Percentiles rank a stretch among this genome's conserved stretches.
phyloP scores from a whole-genome alignment of 331 rosid species.

The Cydonia oblonga region DNA sequence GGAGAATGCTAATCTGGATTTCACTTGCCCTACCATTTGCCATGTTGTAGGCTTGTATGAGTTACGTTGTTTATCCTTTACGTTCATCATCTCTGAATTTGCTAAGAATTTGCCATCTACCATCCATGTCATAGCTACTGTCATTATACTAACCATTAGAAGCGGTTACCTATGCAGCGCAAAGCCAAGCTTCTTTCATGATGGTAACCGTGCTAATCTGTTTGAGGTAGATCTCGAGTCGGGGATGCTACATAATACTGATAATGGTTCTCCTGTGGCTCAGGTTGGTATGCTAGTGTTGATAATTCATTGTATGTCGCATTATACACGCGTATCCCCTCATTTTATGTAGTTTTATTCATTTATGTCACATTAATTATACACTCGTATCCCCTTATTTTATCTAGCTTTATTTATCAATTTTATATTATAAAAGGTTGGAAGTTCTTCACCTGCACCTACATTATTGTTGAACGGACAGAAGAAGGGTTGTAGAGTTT shows the following conservation, averaged over 20 bases:
- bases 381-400: background rate
- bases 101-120: background rate
- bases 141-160: conserved; percentile 18
- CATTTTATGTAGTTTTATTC: background rate
- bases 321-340: background rate
- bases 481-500: conserved; percentile 47
- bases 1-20: background rate
- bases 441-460: conserved; percentile 36
- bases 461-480: conserved; percentile 25
- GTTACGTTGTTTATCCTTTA: background rate
- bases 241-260: conserved; percentile 89
- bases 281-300: conserved; percentile 39
- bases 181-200: conserved; percentile 89
- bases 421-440: conserved; percentile 52
- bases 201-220: conserved; percentile 77
- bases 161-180: conserved; percentile 45
- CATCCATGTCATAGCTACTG: background rate
- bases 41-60: background rate
- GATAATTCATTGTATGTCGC: background rate
- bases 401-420: background rate
- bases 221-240: conserved; percentile 86
- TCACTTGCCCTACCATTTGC: background rate
- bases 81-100: background rate
- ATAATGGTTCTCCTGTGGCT: conserved; percentile 88
- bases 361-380: no score